Percentiles rank a stretch among this genome's conserved stretches.
phyloP scores from a whole-genome alignment of 2,329 filamentous ascomycete genomes.

The Epichloe bromicola region DNA sequence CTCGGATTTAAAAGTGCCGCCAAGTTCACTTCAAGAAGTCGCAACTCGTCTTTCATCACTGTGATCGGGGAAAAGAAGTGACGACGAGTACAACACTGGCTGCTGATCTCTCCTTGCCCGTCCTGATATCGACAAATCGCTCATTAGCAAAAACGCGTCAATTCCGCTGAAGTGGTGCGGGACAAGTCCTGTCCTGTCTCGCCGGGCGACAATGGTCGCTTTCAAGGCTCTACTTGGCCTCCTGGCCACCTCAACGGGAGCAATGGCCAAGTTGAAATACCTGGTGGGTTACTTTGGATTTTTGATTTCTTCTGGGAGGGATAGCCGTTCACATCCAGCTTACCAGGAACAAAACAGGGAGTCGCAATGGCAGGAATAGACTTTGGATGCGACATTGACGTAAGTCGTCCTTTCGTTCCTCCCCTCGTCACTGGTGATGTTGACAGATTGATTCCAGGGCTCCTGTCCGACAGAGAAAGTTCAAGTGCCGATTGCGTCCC shows the following conservation, averaged over 20 bases:
- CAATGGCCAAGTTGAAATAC: slow-evolving; percentile 5
- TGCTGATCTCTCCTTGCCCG: too few relatives aligned
- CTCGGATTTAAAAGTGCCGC: too few relatives aligned
- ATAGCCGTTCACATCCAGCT: background rate
- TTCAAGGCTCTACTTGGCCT: background rate
- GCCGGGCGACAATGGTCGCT: background rate
- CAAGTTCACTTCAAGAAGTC: too few relatives aligned
- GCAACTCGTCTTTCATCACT: too few relatives aligned
- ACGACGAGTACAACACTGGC: too few relatives aligned
- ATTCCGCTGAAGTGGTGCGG: background rate
- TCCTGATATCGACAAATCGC: too few relatives aligned
- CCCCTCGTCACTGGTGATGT: background rate
- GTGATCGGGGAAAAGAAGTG: too few relatives aligned
- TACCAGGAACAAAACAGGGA: slow-evolving; percentile 11
- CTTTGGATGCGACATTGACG: slow-evolving; percentile 34
- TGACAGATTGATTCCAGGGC: slow-evolving; percentile 15
- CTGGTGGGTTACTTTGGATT: slow-evolving; percentile 2
- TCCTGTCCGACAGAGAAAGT: slow-evolving; percentile 23
- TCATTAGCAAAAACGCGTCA: too few relatives aligned
- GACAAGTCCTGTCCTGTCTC: background rate
- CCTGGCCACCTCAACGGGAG: background rate
- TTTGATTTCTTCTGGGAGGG: too few relatives aligned
- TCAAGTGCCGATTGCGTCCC: slow-evolving; percentile 21
- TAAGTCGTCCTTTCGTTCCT: slow-evolving; percentile 12
- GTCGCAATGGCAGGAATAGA: slow-evolving; percentile 35